phyloP scores from a whole-genome alignment of 2,329 filamentous ascomycete genomes.

The Clarireedia homoeocarpa region DNA sequence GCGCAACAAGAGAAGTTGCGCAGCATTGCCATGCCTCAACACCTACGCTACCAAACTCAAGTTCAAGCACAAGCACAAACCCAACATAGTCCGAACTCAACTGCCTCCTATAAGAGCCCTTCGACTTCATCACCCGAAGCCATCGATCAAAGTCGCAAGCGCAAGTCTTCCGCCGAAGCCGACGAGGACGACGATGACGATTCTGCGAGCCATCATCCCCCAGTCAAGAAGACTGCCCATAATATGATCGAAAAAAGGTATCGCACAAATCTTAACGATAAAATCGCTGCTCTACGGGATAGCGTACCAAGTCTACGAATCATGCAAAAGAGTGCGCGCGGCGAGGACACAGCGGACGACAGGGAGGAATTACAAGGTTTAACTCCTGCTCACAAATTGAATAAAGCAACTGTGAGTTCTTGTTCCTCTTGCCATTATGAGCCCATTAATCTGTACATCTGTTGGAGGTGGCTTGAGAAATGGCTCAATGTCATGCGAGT shows the following conservation, averaged over 20 bases:
- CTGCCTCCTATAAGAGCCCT: slow-evolving; percentile 38
- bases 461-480: not conserved
- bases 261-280: slow-evolving; percentile 92
- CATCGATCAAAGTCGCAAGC: slow-evolving; percentile 49
- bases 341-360: slow-evolving; percentile 64
- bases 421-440: not conserved
- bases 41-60: slow-evolving; percentile 43
- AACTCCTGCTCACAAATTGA: slow-evolving; percentile 85
- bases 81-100: slow-evolving; percentile 49
- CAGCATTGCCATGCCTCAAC: slow-evolving; percentile 56
- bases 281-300: slow-evolving; percentile 86
- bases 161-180: slow-evolving; percentile 56
- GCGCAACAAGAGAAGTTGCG: slow-evolving; percentile 54
- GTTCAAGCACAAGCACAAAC: slow-evolving; percentile 31
- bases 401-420: slow-evolving; percentile 75
- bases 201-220: slow-evolving; percentile 47
- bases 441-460: slow-evolving; percentile 1
- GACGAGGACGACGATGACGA: slow-evolving; percentile 55
- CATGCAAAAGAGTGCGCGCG: slow-evolving; percentile 64
- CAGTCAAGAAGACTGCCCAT: slow-evolving; percentile 84
- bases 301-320: slow-evolving; percentile 86
- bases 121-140: slow-evolving; percentile 54
- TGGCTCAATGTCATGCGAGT: slow-evolving; percentile 7
- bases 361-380: slow-evolving; percentile 75
- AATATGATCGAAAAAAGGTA: slow-evolving; percentile 99